Conservation (phyloP, 257 asterid genomes). For the Jaltomata sinuosa region DNA sequence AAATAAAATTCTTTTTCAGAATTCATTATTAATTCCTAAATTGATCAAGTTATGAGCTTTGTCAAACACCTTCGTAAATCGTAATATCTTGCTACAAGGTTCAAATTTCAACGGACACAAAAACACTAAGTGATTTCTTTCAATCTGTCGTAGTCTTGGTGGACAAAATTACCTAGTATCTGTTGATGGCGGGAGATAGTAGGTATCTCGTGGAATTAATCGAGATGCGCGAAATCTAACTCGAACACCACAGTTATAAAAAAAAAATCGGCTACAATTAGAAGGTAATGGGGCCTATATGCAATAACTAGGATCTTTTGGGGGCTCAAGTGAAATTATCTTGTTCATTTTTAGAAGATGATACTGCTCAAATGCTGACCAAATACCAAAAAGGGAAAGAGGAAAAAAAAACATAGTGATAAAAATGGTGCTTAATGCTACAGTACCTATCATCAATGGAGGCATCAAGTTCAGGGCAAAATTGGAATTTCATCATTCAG, state of each 20-base stretch:
- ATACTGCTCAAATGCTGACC: background rate
- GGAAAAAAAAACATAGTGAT: background rate
- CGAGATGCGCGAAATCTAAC: no score
- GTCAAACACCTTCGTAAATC: background rate
- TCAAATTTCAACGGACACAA: no score
- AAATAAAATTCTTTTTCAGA: no score
- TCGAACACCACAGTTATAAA: no score
- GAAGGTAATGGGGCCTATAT: background rate
- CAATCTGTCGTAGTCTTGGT: no score
- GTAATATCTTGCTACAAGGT: no score
- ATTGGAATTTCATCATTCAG: slow-evolving; percentile 19
- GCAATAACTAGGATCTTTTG: background rate
- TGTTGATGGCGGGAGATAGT: no score
- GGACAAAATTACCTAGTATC: no score
- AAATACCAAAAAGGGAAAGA: background rate
- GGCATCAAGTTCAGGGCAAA: slow-evolving; percentile 16
- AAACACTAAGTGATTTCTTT: no score
- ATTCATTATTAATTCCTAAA: no score
- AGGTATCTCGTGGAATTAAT: no score
- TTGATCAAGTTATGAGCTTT: no score
- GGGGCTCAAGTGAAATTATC: background rate
- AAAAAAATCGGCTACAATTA: background rate
- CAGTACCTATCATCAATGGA: slow-evolving; percentile 26
- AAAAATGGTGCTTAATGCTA: slow-evolving; percentile 32
- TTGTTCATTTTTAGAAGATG: background rate